Evolutionary conservation across 192 early-diverging fungal genomes (phyloP).

Genomic region (Backusella parvicylindrica): DNA sequence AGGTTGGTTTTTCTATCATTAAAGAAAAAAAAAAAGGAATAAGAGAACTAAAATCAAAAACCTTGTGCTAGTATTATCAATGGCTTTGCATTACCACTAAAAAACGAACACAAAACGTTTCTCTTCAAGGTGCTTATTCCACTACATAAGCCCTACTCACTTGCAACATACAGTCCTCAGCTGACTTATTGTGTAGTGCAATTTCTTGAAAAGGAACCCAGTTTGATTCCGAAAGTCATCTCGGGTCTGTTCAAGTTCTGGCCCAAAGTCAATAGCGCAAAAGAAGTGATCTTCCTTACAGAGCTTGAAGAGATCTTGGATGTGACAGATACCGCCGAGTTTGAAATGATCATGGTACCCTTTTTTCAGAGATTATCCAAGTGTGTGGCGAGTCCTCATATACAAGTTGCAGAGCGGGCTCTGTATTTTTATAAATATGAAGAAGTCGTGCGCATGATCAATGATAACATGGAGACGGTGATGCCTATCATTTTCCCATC

Average conservation of each 20-base stretch:
- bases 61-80: conserved; percentile 96
- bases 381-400: conserved; percentile 95
- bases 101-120: conserved; percentile 99
- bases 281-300: conserved; percentile 99
- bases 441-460: conserved; percentile 93
- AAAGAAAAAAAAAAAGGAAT: not conserved
- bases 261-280: conserved; percentile 99
- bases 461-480: conserved; percentile 87
- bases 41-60: not conserved
- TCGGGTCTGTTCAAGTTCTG: conserved; percentile 88
- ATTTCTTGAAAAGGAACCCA: conserved; percentile 97
- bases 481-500: conserved; percentile 97
- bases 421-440: conserved; percentile 99
- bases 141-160: conserved; percentile 92
- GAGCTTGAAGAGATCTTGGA: conserved; percentile 98
- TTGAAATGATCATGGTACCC: conserved; percentile 84
- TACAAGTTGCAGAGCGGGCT: conserved; percentile 94
- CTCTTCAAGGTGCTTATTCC: conserved; percentile 91
- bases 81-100: conserved; percentile 98
- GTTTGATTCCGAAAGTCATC: conserved; percentile 85
- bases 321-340: conserved; percentile 92
- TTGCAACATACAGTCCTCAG: conserved; percentile 96
- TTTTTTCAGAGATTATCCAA: conserved; percentile 93
- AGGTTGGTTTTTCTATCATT: conserved; percentile 56
- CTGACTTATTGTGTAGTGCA: conserved; percentile 99